Conservation (phyloP, 83 land plant species). For the Picea abies region DNA sequence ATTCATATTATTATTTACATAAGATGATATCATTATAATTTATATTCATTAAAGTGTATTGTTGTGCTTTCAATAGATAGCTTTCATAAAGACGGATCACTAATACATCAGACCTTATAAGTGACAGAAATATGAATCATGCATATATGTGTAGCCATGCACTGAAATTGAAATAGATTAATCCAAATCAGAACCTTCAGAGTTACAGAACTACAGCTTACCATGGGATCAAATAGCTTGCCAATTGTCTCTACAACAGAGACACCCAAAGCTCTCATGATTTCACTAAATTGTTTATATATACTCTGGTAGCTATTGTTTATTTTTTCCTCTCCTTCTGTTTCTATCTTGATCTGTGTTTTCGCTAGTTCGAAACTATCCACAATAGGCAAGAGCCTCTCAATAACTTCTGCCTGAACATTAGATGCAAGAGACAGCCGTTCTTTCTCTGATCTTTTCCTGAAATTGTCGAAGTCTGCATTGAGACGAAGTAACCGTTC, state of each 20-base stretch:
- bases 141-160: neutral
- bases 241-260: constrained; percentile 82
- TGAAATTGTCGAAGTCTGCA: constrained; percentile 96
- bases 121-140: neutral
- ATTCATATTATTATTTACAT: neutral
- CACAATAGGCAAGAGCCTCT: constrained; percentile 77
- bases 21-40: neutral
- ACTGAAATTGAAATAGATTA: neutral
- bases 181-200: neutral
- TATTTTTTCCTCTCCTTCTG: constrained; percentile 83
- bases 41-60: neutral
- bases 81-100: neutral
- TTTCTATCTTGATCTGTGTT: constrained; percentile 81
- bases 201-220: constrained; percentile 32
- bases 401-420: constrained; percentile 86
- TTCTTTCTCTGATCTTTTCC: constrained; percentile 83
- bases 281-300: constrained; percentile 89
- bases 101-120: neutral
- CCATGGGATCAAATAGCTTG: constrained; percentile 84
- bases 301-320: constrained; percentile 93
- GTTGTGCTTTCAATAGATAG: neutral
- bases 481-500: constrained; percentile 81
- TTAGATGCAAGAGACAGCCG: constrained; percentile 54
- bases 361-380: constrained; percentile 96
- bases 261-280: constrained; percentile 78